A percentile compares a stretch with the other conserved stretches of the same genome.
Evolutionary conservation across 2,329 filamentous ascomycete genomes (phyloP).

Genomic region (Raffaelea deltoideospora): DNA sequence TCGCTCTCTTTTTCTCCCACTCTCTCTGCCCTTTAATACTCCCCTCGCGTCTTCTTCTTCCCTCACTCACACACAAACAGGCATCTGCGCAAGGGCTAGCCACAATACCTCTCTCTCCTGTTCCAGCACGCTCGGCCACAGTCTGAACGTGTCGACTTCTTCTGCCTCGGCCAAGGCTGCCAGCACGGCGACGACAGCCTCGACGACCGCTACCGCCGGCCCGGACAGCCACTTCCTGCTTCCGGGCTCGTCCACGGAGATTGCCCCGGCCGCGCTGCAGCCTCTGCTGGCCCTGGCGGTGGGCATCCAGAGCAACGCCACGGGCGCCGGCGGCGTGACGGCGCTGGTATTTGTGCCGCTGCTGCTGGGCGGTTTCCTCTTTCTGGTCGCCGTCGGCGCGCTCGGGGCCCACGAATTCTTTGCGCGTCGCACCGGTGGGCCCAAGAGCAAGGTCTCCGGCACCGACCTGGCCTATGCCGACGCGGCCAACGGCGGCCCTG

Average conservation of each 20-base stretch:
- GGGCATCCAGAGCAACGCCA: conserved; percentile 6
- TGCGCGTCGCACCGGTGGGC: not conserved
- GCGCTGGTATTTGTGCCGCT: conserved; percentile 7
- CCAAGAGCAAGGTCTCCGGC: not conserved
- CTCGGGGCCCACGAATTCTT: conserved; percentile 2
- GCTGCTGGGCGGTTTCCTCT: conserved; percentile 6
- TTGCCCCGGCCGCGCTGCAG: conserved; percentile 5
- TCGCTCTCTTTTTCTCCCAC: not conserved
- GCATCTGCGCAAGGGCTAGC: conserved; percentile 8
- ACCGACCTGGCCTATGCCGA: not conserved
- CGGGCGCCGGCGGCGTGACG: conserved; percentile 6
- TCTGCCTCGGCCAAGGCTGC: no score
- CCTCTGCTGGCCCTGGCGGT: conserved; percentile 5
- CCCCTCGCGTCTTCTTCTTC: no score
- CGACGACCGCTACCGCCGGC: conserved; percentile 1
- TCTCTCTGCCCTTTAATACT: not conserved
- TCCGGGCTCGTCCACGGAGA: conserved; percentile 5
- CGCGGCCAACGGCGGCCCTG: not conserved
- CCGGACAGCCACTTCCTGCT: conserved; percentile 2
- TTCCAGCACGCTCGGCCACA: conserved; percentile 5
- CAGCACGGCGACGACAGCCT: no score
- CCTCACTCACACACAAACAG: not conserved
- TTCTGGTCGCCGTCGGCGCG: conserved; percentile 5
- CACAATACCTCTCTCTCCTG: conserved; percentile 6
- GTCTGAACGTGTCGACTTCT: no score